phyloP scores from a whole-genome alignment of 1,139 yeast genomes.

The Hansenula anomala region DNA sequence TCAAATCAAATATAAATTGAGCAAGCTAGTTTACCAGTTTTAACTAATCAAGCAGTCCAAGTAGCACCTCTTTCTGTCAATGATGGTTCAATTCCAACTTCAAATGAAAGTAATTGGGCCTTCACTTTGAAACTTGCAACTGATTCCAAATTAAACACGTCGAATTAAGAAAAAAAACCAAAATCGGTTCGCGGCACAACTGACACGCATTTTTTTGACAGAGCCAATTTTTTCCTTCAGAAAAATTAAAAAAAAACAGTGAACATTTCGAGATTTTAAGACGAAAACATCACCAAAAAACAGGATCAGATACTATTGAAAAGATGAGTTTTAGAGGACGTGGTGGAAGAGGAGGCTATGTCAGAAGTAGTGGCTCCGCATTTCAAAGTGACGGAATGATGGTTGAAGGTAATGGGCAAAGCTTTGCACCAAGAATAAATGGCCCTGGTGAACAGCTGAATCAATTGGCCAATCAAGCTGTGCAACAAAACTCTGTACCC shows the following conservation, averaged over 20 bases:
- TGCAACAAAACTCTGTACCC: constrained; percentile 23
- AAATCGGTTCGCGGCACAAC: neutral
- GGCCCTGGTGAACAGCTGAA: constrained; percentile 11
- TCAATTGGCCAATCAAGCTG: constrained; percentile 11
- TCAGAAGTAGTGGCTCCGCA: constrained; percentile 5
- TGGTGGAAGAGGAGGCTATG: constrained; percentile 8
- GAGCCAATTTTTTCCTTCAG: neutral
- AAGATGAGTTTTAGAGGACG: constrained; percentile 28
- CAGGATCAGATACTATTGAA: neutral
- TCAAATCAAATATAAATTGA: no score
- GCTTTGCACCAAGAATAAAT: constrained; percentile 4
- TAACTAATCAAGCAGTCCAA: no score
- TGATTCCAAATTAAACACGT: neutral
- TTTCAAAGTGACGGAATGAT: neutral
- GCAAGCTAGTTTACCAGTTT: no score
- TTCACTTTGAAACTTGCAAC: no score
- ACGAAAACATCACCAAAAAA: neutral
- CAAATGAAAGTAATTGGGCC: no score
- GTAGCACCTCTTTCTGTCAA: no score
- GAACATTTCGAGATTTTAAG: neutral
- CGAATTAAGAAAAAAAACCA: neutral
- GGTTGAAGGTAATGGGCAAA: neutral
- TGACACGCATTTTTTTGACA: no score
- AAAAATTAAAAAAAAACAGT: neutral
- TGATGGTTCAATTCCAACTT: neutral